These are phyloP conservation scores for Nymphaea thermarum DNA, from an alignment of 164 flowering plant species.

Conservation along the genomic window DNA sequence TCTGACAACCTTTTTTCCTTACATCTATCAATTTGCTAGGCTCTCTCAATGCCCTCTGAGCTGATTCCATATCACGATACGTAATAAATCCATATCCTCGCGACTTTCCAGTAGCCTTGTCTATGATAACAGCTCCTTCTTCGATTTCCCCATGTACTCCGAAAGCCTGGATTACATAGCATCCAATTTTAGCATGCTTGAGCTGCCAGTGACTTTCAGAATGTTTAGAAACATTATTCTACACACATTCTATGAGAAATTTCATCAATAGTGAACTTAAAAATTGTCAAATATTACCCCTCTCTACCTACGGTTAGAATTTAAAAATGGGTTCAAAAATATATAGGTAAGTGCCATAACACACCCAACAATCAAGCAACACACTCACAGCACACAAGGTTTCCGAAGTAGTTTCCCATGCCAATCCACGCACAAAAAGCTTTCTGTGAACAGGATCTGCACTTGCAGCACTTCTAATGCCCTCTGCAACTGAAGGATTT, in stretches of 20 bases:
- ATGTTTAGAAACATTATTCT: no score
- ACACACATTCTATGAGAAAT: neutral
- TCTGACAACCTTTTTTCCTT: conserved; percentile 11
- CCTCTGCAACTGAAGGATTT: conserved; percentile 61
- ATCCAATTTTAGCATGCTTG: neutral
- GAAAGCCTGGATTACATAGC: conserved; percentile 37
- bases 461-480: conserved; percentile 58
- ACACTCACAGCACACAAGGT: conserved; percentile 85
- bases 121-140: conserved; percentile 73
- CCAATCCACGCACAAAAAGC: conserved; percentile 83
- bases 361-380: conserved; percentile 28
- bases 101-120: conserved; percentile 59
- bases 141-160: conserved; percentile 64
- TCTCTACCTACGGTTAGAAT: neutral
- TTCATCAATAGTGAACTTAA: neutral
- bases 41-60: conserved; percentile 50
- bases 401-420: conserved; percentile 71
- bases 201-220: no score
- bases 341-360: conserved; percentile 12
- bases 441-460: conserved; percentile 73
- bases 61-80: conserved; percentile 53
- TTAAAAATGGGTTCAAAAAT: neutral
- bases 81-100: conserved; percentile 77
- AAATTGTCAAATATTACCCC: neutral
- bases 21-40: conserved; percentile 66